These are phyloP conservation scores for Pichia scutulata DNA, from an alignment of 805 yeast genomes.

Conservation along the genomic window DNA sequence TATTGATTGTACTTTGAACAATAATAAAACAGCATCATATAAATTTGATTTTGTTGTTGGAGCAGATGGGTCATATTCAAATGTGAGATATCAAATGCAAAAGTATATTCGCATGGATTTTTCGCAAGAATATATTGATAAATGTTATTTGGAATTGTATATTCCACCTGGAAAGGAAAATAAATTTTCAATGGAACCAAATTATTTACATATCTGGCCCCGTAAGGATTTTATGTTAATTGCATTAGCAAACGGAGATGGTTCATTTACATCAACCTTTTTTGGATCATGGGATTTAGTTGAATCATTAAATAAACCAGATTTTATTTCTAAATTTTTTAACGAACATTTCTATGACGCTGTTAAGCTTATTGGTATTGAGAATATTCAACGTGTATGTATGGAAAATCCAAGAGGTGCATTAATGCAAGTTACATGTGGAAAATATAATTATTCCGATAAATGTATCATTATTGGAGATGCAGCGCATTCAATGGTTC, in stretches of 20 bases:
- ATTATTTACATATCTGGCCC: slow-evolving; percentile 92
- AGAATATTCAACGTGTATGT: slow-evolving; percentile 38
- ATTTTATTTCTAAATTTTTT: slow-evolving; percentile 45
- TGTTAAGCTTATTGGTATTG: slow-evolving; percentile 53
- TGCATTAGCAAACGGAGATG: slow-evolving; percentile 79
- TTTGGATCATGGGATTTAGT: slow-evolving; percentile 73
- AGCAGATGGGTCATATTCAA: slow-evolving; percentile 80
- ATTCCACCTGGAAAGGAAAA: slow-evolving; percentile 50
- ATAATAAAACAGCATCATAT: slow-evolving; percentile 3
- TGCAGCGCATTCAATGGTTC: slow-evolving; percentile 96
- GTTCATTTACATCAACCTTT: slow-evolving; percentile 83
- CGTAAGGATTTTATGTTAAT: slow-evolving; percentile 79
- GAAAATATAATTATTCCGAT: slow-evolving; percentile 60
- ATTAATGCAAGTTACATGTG: slow-evolving; percentile 63
- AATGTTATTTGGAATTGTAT: slow-evolving; percentile 72
- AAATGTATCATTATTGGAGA: slow-evolving; percentile 74
- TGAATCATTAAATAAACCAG: slow-evolving; percentile 41
- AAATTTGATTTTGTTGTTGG: slow-evolving; percentile 63
- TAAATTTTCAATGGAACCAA: slow-evolving; percentile 51
- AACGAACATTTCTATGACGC: slow-evolving; percentile 66
- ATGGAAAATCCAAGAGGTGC: slow-evolving; percentile 64
- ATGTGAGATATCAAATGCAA: slow-evolving; percentile 62
- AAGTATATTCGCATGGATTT: slow-evolving; percentile 60
- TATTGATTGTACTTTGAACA: slow-evolving; percentile 1
- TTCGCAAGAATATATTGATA: slow-evolving; percentile 71